A percentile compares a stretch with the other conserved stretches of the same genome.
Evolutionary conservation across 1,139 yeast species (phyloP).

Genomic region (Geotrichum citri-aurantii): DNA sequence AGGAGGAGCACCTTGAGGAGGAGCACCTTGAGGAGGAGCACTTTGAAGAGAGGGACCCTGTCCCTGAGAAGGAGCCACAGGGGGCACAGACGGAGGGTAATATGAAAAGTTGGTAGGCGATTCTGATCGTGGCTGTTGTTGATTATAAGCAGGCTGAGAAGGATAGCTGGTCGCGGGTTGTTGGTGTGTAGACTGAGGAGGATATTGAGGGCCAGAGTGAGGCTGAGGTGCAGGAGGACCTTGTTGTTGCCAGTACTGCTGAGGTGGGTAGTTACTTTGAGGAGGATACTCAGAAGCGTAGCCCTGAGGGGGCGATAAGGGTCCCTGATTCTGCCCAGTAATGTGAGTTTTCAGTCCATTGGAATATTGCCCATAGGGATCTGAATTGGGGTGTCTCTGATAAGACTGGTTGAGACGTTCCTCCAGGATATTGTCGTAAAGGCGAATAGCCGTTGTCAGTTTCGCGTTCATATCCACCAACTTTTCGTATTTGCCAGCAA

Average conservation of each 20-base stretch:
- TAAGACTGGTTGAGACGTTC: conserved; percentile 52
- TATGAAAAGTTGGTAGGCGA: not conserved
- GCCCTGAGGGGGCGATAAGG: not conserved
- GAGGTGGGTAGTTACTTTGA: conserved; percentile 7
- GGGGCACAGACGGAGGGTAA: conserved; percentile 6
- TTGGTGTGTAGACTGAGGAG: not conserved
- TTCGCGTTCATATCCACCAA: conserved; percentile 78
- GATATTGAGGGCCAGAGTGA: not conserved
- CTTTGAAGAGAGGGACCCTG: conserved; percentile 15
- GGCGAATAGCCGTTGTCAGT: conserved; percentile 67
- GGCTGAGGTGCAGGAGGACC: not conserved
- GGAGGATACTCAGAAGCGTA: not conserved
- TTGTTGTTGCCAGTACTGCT: conserved; percentile 2
- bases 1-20: conserved; percentile 10
- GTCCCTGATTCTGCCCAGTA: not conserved
- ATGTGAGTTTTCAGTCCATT: conserved; percentile 9
- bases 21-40: conserved; percentile 2
- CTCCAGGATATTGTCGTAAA: conserved; percentile 76
- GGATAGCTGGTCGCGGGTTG: not conserved
- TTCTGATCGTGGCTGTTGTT: not conserved
- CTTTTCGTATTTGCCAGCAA: conserved; percentile 61
- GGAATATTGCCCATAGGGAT: not conserved
- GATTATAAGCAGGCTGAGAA: not conserved
- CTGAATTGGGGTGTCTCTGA: conserved; percentile 27
- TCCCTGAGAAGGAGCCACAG: not conserved